Evolutionary conservation across 2,329 filamentous ascomycete species (phyloP).

Genomic region (Ambrosiella xylebori): DNA sequence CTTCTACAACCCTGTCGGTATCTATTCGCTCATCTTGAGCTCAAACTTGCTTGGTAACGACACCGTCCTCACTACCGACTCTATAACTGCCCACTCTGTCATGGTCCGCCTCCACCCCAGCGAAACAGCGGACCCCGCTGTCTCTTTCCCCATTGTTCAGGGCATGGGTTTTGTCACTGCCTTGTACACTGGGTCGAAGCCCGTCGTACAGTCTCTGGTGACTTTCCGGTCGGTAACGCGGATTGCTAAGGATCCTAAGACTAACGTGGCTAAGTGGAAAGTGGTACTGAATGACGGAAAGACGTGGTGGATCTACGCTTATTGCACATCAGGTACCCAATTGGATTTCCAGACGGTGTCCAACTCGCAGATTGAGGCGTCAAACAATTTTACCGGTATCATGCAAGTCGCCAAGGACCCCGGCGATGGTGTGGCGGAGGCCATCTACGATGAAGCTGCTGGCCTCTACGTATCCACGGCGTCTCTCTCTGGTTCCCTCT

Average conservation of each 20-base stretch:
- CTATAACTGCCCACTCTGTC: conserved; percentile 38
- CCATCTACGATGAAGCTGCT: conserved; percentile 54
- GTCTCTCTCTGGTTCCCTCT: conserved; percentile 44
- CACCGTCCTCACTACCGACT: conserved; percentile 39
- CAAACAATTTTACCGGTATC: conserved; percentile 52
- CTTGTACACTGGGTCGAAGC: conserved; percentile 52
- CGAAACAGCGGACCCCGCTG: conserved; percentile 34
- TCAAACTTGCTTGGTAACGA: conserved; percentile 51
- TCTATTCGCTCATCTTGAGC: conserved; percentile 66
- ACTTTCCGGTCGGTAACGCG: conserved; percentile 54
- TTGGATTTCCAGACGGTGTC: conserved; percentile 53
- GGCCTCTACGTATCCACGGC: conserved; percentile 57
- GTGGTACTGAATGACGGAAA: conserved; percentile 54
- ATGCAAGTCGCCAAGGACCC: conserved; percentile 75
- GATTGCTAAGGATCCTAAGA: conserved; percentile 36
- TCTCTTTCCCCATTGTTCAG: conserved; percentile 72
- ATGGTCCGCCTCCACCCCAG: conserved; percentile 50
- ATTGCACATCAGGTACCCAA: conserved; percentile 37
- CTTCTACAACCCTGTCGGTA: conserved; percentile 66
- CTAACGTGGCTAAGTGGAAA: conserved; percentile 58
- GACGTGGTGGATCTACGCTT: conserved; percentile 68
- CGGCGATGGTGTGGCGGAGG: conserved; percentile 31
- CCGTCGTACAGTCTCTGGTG: conserved; percentile 56
- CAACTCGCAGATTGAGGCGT: conserved; percentile 46
- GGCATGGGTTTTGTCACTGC: conserved; percentile 80